Percentiles rank a stretch among this genome's conserved stretches.
These are phyloP conservation scores for Lepidium didymum DNA, from an alignment of 345 rosid species.

Conservation along the genomic window DNA sequence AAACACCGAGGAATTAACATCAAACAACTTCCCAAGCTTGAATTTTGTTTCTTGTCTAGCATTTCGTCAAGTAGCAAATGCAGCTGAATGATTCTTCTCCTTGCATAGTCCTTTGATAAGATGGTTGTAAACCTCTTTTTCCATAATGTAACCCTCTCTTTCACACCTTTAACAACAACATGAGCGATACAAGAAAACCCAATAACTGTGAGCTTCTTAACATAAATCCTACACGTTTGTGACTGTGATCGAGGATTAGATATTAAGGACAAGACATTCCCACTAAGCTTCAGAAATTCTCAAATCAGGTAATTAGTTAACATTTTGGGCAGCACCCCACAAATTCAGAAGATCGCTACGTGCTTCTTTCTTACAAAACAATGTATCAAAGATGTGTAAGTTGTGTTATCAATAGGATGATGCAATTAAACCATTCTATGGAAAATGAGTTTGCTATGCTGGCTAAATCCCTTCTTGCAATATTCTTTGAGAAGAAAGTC, in stretches of 20 bases:
- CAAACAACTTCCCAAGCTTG: slow-evolving; percentile 31
- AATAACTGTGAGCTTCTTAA: slow-evolving; percentile 44
- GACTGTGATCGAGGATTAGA: slow-evolving; percentile 29
- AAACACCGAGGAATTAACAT: slow-evolving; percentile 50
- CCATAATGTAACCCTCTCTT: slow-evolving; percentile 39
- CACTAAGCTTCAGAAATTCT: no score
- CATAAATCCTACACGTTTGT: slow-evolving; percentile 31
- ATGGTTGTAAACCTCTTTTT: slow-evolving; percentile 33
- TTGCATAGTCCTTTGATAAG: slow-evolving; percentile 48
- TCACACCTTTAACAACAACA: slow-evolving; percentile 40
- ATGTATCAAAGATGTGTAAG: slow-evolving; percentile 41
- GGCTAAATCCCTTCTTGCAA: slow-evolving; percentile 50
- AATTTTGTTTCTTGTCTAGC: slow-evolving; percentile 32
- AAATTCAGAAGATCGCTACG: no score
- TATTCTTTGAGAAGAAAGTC: slow-evolving; percentile 51
- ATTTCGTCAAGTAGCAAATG: slow-evolving; percentile 36
- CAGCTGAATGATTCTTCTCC: slow-evolving; percentile 36
- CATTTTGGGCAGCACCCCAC: no score
- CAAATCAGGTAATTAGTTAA: no score
- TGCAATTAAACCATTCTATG: slow-evolving; percentile 41
- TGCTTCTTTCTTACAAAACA: no score
- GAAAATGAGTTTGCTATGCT: slow-evolving; percentile 40
- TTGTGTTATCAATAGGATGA: slow-evolving; percentile 29
- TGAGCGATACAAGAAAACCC: slow-evolving; percentile 40
- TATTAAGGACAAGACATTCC: no score